A percentile compares a stretch with the other conserved stretches of the same genome.
phyloP scores from a whole-genome alignment of 169 alveolate genomes.

The Toxoplasma gondii region DNA sequence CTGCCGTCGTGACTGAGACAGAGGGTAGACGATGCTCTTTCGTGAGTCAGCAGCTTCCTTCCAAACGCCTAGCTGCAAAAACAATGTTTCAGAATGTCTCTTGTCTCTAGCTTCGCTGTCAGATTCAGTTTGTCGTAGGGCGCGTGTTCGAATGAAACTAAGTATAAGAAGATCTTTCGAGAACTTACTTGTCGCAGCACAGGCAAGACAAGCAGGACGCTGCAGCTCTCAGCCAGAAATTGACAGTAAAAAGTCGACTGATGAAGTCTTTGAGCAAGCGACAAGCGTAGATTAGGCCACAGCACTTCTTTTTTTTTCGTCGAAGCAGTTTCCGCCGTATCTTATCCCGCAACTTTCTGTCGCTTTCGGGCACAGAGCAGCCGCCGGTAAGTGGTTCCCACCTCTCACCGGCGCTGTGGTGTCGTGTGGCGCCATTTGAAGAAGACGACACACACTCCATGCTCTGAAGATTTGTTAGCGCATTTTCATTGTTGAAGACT shows the following conservation, averaged over 20 bases:
- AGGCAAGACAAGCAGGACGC: slow-evolving; percentile 8
- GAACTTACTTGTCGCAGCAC: slow-evolving; percentile 24
- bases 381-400: slow-evolving; percentile 46
- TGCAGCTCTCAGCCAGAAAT: slow-evolving; percentile 14
- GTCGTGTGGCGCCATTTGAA: neutral
- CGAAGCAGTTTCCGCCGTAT: slow-evolving; percentile 21
- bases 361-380: slow-evolving; percentile 5
- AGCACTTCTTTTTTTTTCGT: neutral
- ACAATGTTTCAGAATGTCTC: too few relatives aligned
- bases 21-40: too few relatives aligned
- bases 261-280: neutral
- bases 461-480: slow-evolving; percentile 11
- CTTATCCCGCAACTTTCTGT: slow-evolving; percentile 20
- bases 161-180: too few relatives aligned
- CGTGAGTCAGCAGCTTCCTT: too few relatives aligned
- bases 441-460: neutral
- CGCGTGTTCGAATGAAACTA: too few relatives aligned
- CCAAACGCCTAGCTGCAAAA: too few relatives aligned
- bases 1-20: too few relatives aligned
- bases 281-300: neutral
- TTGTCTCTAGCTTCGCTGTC: too few relatives aligned
- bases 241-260: neutral
- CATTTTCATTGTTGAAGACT: slow-evolving; percentile 35
- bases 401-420: neutral
- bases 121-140: too few relatives aligned